Evolutionary conservation across 225 moss, liverwort and hornwort species (phyloP).

Genomic region (Thuidium tamariscinum): DNA sequence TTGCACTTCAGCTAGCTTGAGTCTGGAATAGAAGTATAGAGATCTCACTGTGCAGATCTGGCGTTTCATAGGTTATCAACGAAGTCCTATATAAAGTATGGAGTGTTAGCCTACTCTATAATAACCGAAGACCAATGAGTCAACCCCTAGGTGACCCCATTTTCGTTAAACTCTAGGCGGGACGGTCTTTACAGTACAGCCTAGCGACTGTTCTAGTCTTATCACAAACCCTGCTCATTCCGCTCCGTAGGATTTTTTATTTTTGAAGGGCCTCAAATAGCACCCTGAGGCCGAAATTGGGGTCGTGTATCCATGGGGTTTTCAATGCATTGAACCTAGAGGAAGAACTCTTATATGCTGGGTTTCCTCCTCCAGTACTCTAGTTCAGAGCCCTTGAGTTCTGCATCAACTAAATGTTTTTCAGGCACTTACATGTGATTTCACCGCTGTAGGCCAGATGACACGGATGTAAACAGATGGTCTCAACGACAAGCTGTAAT

Average conservation of each 20-base stretch:
- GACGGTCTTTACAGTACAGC: not conserved
- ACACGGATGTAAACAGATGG: constrained; percentile 86
- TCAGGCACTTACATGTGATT: not conserved
- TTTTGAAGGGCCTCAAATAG: not conserved
- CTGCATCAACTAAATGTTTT: not conserved
- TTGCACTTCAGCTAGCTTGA: not conserved
- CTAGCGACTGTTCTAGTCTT: not conserved
- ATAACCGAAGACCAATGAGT: not conserved
- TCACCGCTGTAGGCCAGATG: constrained; percentile 67
- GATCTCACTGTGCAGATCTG: not conserved
- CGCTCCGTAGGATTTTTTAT: not conserved
- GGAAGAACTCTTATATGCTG: not conserved
- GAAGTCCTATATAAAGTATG: too few species aligned
- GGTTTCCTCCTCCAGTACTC: not conserved
- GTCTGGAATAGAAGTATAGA: not conserved
- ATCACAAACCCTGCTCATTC: not conserved
- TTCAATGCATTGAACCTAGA: not conserved
- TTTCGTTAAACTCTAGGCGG: not conserved
- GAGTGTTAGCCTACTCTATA: not conserved
- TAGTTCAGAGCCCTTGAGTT: not conserved
- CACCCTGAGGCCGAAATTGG: not conserved
- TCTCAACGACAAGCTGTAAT: constrained; percentile 89
- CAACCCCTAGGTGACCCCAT: not conserved
- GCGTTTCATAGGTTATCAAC: not conserved
- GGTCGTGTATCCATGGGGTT: not conserved